Percentiles rank a stretch among this genome's conserved stretches.
Evolutionary conservation across 305 asterid species (phyloP).

Genomic region (Solanum hybrid): DNA sequence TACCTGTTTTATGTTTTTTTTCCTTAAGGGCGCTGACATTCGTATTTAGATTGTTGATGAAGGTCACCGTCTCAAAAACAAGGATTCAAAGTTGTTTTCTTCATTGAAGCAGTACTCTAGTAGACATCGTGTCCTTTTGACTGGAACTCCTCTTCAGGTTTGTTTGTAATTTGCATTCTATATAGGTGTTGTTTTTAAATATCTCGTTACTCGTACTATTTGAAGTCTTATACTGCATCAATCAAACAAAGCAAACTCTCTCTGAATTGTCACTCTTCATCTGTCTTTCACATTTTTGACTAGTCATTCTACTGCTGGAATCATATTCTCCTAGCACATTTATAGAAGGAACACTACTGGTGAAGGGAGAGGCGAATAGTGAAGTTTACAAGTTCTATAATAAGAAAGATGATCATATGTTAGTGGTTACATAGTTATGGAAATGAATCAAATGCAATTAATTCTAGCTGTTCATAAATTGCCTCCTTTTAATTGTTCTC

Average conservation of each 20-base stretch:
- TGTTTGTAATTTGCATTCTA: constrained; percentile 7
- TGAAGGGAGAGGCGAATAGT: not conserved
- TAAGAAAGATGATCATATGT: not conserved
- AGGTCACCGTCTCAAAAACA: constrained; percentile 95
- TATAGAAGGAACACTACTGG: not conserved
- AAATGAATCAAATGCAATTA: not conserved
- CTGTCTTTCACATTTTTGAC: not conserved
- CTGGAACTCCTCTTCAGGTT: constrained; percentile 99
- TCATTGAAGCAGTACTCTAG: constrained; percentile 66
- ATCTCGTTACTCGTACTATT: not conserved
- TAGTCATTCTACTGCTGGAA: not conserved
- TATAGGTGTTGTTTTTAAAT: not conserved
- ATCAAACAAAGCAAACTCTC: not conserved
- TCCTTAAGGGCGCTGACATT: constrained; percentile 14
- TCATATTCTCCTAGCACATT: not conserved
- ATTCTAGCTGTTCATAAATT: not conserved
- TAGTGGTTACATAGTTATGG: not conserved
- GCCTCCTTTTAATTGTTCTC: not conserved
- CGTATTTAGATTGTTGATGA: constrained; percentile 92
- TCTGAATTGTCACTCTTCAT: not conserved
- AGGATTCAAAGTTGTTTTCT: constrained; percentile 88
- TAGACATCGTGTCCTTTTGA: constrained; percentile 88
- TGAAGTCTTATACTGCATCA: constrained; percentile 1
- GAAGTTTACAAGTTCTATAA: not conserved
- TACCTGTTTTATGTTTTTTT: constrained; percentile 9